Conservation (phyloP, 2,329 filamentous ascomycete species). For the Scedosporium aurantiacum region DNA sequence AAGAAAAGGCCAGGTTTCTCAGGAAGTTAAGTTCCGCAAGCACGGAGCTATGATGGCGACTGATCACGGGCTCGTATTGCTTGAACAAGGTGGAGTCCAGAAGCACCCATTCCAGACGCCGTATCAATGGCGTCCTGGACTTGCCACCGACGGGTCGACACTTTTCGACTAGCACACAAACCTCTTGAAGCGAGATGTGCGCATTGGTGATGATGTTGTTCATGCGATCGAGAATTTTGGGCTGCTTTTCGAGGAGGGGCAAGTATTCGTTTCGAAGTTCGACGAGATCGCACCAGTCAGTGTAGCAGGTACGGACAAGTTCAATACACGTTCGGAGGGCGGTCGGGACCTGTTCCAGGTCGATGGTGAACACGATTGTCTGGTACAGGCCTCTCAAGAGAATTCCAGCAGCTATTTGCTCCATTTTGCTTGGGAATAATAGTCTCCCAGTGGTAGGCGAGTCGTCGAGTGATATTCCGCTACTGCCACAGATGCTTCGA, state of each 20-base stretch:
- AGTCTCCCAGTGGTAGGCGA: background rate
- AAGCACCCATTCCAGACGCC: constrained; percentile 15
- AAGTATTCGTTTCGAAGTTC: constrained; percentile 19
- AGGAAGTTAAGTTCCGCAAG: constrained; percentile 19
- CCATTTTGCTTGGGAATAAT: background rate
- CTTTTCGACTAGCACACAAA: constrained; percentile 18
- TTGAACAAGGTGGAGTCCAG: constrained; percentile 16
- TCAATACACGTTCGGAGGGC: constrained; percentile 19
- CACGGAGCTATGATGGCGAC: constrained; percentile 18
- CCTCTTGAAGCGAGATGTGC: constrained; percentile 16
- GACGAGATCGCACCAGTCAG: constrained; percentile 21
- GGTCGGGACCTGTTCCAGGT: constrained; percentile 16
- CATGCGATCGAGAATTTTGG: constrained; percentile 17
- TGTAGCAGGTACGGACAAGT: constrained; percentile 20
- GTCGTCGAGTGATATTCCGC: background rate
- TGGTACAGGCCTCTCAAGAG: background rate
- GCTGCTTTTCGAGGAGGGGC: constrained; percentile 13
- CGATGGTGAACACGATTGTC: constrained; percentile 6
- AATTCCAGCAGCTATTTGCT: background rate
- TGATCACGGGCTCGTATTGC: constrained; percentile 16
- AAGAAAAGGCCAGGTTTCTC: background rate
- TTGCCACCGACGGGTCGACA: constrained; percentile 14
- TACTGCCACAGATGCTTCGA: no score
- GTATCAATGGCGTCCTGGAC: constrained; percentile 12
- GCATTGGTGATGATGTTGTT: constrained; percentile 19